A percentile compares a stretch with the other conserved stretches of the same genome.
phyloP scores from a whole-genome alignment of 306 rosid genomes.

The Gastrolobium bilobum region DNA sequence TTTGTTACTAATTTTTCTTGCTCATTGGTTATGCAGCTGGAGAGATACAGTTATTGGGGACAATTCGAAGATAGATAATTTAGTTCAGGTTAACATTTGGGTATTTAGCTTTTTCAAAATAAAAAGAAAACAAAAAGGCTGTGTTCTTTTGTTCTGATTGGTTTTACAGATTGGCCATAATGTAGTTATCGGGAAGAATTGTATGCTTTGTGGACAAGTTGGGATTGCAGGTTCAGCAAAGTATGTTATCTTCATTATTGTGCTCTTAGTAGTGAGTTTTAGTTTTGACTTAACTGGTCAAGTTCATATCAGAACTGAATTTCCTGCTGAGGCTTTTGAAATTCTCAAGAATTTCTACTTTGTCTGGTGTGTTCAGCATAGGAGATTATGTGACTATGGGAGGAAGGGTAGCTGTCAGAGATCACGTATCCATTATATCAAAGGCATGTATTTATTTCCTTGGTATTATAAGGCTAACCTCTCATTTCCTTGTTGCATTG shows the following conservation, averaged over 20 bases:
- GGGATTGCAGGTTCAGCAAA: conserved; percentile 96
- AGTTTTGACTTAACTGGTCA: conserved; percentile 26
- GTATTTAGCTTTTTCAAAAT: conserved; percentile 30
- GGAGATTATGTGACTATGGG: conserved; percentile 92
- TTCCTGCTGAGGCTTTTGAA: conserved; percentile 39
- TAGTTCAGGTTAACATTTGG: conserved; percentile 81
- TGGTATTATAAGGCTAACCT: conserved; percentile 32
- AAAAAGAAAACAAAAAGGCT: not conserved
- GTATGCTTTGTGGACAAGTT: conserved; percentile 97
- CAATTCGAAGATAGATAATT: conserved; percentile 87
- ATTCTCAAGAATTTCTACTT: conserved; percentile 32
- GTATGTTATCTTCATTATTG: conserved; percentile 54
- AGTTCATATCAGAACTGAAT: conserved; percentile 31
- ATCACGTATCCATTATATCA: conserved; percentile 80
- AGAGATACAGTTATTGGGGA: conserved; percentile 90
- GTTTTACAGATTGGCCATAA: conserved; percentile 86
- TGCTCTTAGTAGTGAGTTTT: conserved; percentile 21
- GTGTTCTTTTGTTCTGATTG: conserved; percentile 45
- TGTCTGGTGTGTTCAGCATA: conserved; percentile 62
- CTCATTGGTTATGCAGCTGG: conserved; percentile 75
- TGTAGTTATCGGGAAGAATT: conserved; percentile 81
- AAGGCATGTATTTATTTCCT: conserved; percentile 60
- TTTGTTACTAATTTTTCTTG: conserved; percentile 42
- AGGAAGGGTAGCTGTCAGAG: conserved; percentile 94
- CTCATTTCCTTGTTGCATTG: conserved; percentile 28